Conservation (phyloP, 2,329 filamentous ascomycete species). For the Stemphylium lycopersici region DNA sequence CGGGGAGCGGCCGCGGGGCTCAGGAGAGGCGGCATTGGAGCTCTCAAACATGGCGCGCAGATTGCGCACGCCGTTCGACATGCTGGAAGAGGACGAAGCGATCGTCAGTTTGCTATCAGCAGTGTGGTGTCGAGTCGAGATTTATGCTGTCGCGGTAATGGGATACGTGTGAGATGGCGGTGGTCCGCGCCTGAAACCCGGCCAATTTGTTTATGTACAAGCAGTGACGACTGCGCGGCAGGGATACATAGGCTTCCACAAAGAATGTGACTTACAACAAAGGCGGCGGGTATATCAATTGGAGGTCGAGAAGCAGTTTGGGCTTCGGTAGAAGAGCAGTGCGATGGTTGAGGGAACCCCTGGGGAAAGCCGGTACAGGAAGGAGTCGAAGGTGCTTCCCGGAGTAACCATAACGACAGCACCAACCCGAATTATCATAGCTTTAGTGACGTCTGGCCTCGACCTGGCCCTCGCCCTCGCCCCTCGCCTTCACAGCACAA, state of each 20-base stretch:
- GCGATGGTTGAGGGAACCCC: slow-evolving; percentile 14
- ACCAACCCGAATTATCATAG: slow-evolving; percentile 20
- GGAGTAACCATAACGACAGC: slow-evolving; percentile 23
- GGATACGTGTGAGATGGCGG: slow-evolving; percentile 35
- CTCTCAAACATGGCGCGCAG: slow-evolving; percentile 59
- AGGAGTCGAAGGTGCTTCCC: slow-evolving; percentile 17
- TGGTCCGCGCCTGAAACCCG: slow-evolving; percentile 31
- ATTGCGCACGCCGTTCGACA: slow-evolving; percentile 57
- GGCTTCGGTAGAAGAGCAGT: neutral
- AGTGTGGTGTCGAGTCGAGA: slow-evolving; percentile 23
- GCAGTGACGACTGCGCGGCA: slow-evolving; percentile 24
- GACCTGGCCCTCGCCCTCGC: slow-evolving; percentile 3
- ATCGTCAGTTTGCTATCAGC: slow-evolving; percentile 32
- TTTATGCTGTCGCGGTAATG: slow-evolving; percentile 8
- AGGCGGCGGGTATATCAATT: slow-evolving; percentile 8
- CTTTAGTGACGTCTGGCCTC: slow-evolving; percentile 24
- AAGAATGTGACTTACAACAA: slow-evolving; percentile 29
- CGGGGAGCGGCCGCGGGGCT: slow-evolving; percentile 54
- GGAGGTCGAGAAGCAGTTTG: neutral
- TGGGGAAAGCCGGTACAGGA: slow-evolving; percentile 9
- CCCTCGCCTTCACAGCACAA: slow-evolving; percentile 10
- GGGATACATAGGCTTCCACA: slow-evolving; percentile 21
- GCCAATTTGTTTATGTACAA: slow-evolving; percentile 34
- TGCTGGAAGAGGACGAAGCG: slow-evolving; percentile 46
- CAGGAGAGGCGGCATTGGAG: slow-evolving; percentile 45